Conservation (phyloP, 805 yeast species). For the Soucietia sequanensis region DNA sequence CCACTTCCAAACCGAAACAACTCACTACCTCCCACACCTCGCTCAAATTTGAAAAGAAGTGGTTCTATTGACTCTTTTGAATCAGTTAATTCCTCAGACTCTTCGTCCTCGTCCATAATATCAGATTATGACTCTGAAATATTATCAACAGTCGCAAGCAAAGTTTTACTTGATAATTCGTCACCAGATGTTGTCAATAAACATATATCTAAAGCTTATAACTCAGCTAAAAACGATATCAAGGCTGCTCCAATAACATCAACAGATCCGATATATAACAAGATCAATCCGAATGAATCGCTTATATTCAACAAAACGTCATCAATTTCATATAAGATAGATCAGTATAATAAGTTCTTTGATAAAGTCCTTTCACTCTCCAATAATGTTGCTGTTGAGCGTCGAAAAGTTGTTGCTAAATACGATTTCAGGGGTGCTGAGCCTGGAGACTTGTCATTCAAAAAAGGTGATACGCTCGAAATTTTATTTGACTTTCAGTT, state of each 20-base stretch:
- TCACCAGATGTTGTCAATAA: slow-evolving; percentile 16
- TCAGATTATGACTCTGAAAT: slow-evolving; percentile 7
- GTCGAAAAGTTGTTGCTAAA: slow-evolving; percentile 13
- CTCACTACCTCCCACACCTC: slow-evolving; percentile 3
- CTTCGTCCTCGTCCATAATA: neutral
- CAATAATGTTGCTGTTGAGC: neutral
- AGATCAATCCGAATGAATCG: slow-evolving; percentile 3
- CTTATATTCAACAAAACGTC: slow-evolving; percentile 14
- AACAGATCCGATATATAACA: slow-evolving; percentile 6
- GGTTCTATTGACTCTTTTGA: slow-evolving; percentile 10
- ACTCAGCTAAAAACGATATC: slow-evolving; percentile 33
- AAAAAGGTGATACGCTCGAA: slow-evolving; percentile 31
- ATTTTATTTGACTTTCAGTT: slow-evolving; percentile 31
- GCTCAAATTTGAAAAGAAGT: neutral
- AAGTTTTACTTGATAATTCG: slow-evolving; percentile 10
- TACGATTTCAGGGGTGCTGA: slow-evolving; percentile 28
- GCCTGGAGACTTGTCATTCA: slow-evolving; percentile 39
- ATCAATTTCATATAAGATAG: slow-evolving; percentile 25
- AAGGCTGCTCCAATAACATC: slow-evolving; percentile 25
- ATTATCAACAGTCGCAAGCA: slow-evolving; percentile 17
- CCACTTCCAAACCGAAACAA: neutral
- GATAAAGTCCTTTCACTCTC: slow-evolving; percentile 9
- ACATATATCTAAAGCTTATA: slow-evolving; percentile 27
- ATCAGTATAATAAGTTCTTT: slow-evolving; percentile 22
- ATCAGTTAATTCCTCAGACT: slow-evolving; percentile 10